Conservation (phyloP, 352 stramenopile genomes). For the Globisporangium canariense region DNA sequence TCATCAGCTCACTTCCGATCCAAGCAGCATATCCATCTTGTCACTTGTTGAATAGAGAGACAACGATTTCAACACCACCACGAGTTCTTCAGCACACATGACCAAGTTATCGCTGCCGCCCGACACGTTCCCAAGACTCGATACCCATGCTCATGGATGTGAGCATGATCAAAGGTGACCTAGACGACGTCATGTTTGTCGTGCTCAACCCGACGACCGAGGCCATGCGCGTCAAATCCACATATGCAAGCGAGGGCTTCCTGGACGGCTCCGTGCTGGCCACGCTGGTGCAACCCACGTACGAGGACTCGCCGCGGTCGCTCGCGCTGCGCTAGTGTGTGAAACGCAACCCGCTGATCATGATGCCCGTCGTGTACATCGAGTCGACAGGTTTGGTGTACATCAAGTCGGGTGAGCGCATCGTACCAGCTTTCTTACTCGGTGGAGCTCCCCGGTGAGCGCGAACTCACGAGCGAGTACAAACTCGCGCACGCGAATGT, state of each 20-base stretch:
- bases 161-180: neutral
- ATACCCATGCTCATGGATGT: conserved; percentile 4
- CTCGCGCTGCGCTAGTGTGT: neutral
- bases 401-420: conserved; percentile 43
- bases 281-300: neutral
- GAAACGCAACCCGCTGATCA: conserved; percentile 19
- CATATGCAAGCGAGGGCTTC: neutral
- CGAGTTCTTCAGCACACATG: neutral
- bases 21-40: neutral
- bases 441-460: conserved; percentile 29
- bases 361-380: conserved; percentile 25
- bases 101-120: neutral
- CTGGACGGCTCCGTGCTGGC: neutral
- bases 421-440: conserved; percentile 47
- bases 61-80: neutral
- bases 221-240: conserved; percentile 6
- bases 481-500: conserved; percentile 9
- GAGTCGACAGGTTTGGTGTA: no score
- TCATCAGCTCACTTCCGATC: no score
- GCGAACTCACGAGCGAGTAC: conserved; percentile 12
- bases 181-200: conserved; percentile 11
- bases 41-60: neutral
- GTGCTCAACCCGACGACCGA: conserved; percentile 10
- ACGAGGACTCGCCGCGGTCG: neutral
- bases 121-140: neutral